Evolutionary conservation across 1,284 basidiomycete species (phyloP), one percentile per base, ranked within the genome.

Genomic region (Prillingera fragicola): DNA sequence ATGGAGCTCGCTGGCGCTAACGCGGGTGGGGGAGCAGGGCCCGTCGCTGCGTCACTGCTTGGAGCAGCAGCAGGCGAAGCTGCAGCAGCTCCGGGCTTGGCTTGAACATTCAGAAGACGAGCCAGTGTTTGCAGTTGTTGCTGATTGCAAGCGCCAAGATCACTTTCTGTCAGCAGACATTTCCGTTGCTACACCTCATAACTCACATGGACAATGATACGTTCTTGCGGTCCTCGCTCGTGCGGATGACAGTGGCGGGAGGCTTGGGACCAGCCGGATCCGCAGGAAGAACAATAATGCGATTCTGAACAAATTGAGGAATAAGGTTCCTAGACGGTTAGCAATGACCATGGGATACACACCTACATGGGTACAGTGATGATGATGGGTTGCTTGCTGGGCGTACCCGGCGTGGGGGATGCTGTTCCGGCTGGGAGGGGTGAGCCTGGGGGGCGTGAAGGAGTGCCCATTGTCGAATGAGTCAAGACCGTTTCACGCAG

Each of bases 161-260:
- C 48, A 14, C 57, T 60, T 38, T 8, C 1, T 2, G 42, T 44
- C 36, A 43, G 44, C 35, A 37, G n/a, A 17, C 18, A 22, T 22
- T 14, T 39, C 18, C 10, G 14, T n/a, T n/a, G 21, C 21, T 6
- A 8, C 21, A 39, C 28, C 18, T 18, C 23, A 22, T 14, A 8
- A 62, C 62, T 52, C 34, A 64, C 62, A 65, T 53, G 4, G 55
- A 59, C 14, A 65, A 28, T 3, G 57, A 51, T n/a, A 60, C 56
- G 15, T 50, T 38, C 41, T 63, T 63, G 41, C 53, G 50, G 33
- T 65, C 63, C n/a, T 63, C 63, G 9, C 51, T 51, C n/a, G 56
- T 56, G 6, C 50, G 46, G 23, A 60, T 27, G 8, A 65, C 49
- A 5, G 51, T 58, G 8, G 54, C 63, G 0, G 61, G 60, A 15